Conservation (phyloP, 768 basidiomycete genomes). For the Chalciporus piperatus region DNA sequence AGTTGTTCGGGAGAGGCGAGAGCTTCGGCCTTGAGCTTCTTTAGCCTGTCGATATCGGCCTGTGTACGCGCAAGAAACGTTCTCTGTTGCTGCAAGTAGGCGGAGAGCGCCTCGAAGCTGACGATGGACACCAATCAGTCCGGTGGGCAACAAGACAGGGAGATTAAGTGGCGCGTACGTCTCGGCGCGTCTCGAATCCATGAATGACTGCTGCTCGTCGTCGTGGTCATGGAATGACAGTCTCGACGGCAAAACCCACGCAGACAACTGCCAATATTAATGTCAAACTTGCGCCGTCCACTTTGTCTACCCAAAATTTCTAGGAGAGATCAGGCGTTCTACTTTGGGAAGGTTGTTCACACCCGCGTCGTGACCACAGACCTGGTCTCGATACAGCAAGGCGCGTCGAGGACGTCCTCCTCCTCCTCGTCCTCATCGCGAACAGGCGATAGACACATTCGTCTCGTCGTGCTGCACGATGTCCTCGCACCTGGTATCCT, state of each 20-base stretch:
- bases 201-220: slow-evolving; percentile 22
- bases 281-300: slow-evolving; percentile 1
- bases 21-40: slow-evolving; percentile 41
- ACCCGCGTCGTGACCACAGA: slow-evolving; percentile 14
- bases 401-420: slow-evolving; percentile 13
- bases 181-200: slow-evolving; percentile 36
- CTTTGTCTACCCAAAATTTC: slow-evolving; percentile 21
- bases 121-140: slow-evolving; percentile 1
- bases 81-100: slow-evolving; percentile 62
- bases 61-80: slow-evolving; percentile 56
- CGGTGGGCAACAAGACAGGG: neutral
- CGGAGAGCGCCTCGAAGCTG: slow-evolving; percentile 57
- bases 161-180: slow-evolving; percentile 23
- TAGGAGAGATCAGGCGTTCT: slow-evolving; percentile 5
- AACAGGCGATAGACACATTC: slow-evolving; percentile 21
- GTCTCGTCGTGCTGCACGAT: slow-evolving; percentile 20
- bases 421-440: slow-evolving; percentile 31
- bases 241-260: neutral
- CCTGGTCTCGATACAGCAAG: slow-evolving; percentile 12
- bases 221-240: slow-evolving; percentile 33
- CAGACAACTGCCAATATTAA: neutral
- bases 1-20: slow-evolving; percentile 35
- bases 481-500: slow-evolving; percentile 19
- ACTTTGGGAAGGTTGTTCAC: slow-evolving; percentile 21
- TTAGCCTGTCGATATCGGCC: slow-evolving; percentile 59